Conservation (phyloP, 2,329 filamentous ascomycete genomes). For the Pseudogymnoascus sp. region DNA sequence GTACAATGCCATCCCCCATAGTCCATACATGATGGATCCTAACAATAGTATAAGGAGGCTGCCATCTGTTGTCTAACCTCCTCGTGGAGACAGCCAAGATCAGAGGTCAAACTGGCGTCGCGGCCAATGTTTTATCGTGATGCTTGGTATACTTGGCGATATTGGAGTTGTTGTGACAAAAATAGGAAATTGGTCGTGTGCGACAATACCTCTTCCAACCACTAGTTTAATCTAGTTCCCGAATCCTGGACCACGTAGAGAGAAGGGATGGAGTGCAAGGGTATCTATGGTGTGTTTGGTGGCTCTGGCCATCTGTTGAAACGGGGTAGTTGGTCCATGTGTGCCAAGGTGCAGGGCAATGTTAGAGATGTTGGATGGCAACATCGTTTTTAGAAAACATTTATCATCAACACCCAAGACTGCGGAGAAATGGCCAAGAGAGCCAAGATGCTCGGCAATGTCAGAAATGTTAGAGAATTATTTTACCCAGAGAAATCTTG, state of each 20-base stretch:
- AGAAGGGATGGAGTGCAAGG: background rate
- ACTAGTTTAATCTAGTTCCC: background rate
- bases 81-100: slow-evolving; percentile 3
- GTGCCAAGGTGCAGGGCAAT: background rate
- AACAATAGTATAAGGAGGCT: background rate
- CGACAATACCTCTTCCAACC: background rate
- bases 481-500: background rate
- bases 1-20: background rate
- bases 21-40: background rate
- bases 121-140: background rate
- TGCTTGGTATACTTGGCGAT: background rate
- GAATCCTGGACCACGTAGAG: background rate
- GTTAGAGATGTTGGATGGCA: background rate
- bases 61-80: background rate
- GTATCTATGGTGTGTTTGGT: background rate
- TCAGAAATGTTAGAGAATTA: background rate
- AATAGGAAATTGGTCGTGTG: background rate
- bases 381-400: background rate
- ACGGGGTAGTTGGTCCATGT: background rate
- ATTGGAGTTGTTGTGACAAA: background rate
- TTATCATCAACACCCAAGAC: background rate
- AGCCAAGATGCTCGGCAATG: background rate
- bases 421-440: background rate
- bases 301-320: background rate
- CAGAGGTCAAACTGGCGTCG: slow-evolving; percentile 1